Conservation (phyloP, 768 basidiomycete species). For the Termitomyces sp. region DNA sequence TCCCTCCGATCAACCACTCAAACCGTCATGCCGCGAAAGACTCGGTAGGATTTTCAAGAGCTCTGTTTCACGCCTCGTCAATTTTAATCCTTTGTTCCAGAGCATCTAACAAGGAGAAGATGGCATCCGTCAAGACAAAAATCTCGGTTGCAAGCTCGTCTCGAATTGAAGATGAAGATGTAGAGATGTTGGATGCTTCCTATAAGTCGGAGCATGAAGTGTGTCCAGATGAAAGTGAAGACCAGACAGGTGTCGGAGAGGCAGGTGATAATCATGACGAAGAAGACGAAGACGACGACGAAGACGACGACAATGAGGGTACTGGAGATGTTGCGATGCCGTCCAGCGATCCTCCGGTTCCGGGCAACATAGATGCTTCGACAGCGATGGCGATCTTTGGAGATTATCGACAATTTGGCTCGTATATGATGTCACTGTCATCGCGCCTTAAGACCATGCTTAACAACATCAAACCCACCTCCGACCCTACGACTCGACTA, state of each 20-base stretch:
- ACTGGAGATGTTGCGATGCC: conserved; percentile 28
- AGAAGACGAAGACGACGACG: conserved; percentile 23
- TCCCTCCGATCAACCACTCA: conserved; percentile 59
- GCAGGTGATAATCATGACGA: conserved; percentile 41
- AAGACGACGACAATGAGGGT: conserved; percentile 40
- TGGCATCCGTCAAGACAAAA: conserved; percentile 52
- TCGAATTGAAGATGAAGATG: conserved; percentile 60
- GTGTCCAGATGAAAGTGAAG: conserved; percentile 31
- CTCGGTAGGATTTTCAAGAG: conserved; percentile 38
- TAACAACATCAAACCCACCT: conserved; percentile 78
- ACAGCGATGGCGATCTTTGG: conserved; percentile 78
- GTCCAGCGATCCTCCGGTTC: conserved; percentile 34
- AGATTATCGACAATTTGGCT: conserved; percentile 83
- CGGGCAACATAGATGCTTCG: conserved; percentile 59
- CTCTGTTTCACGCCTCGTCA: conserved; percentile 5
- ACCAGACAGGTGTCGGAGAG: conserved; percentile 28
- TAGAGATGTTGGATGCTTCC: conserved; percentile 71
- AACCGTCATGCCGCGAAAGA: conserved; percentile 69
- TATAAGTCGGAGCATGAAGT: conserved; percentile 47
- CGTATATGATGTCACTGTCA: conserved; percentile 89
- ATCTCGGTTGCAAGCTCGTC: conserved; percentile 61
- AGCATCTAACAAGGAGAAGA: conserved; percentile 50
- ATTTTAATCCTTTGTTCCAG: conserved; percentile 23
- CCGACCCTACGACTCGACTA: conserved; percentile 81
- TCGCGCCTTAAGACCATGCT: conserved; percentile 87